A percentile compares a stretch with the other conserved stretches of the same genome.
These are phyloP conservation scores for Ustilago curta DNA, from an alignment of 1,284 basidiomycete species.

Conservation along the genomic window DNA sequence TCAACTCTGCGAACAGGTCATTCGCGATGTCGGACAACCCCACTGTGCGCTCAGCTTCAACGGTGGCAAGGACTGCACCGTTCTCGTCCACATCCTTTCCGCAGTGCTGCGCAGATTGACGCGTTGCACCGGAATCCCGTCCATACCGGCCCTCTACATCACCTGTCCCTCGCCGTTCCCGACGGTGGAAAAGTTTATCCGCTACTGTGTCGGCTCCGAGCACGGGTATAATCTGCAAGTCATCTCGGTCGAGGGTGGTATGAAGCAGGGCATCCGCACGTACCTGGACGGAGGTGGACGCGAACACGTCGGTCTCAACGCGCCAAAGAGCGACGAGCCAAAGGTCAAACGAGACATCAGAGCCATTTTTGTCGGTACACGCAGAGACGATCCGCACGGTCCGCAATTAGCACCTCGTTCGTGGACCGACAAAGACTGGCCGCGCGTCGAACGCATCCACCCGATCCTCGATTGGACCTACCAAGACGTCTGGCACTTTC, in stretches of 20 bases:
- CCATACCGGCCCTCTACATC: slow-evolving; percentile 86
- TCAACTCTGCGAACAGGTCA: slow-evolving; percentile 54
- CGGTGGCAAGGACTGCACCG: slow-evolving; percentile 95
- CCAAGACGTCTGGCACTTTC: slow-evolving; percentile 86
- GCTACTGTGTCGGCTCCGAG: slow-evolving; percentile 71
- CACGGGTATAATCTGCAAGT: slow-evolving; percentile 83
- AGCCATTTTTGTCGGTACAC: slow-evolving; percentile 89
- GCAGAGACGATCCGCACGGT: slow-evolving; percentile 90
- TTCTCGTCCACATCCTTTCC: slow-evolving; percentile 88
- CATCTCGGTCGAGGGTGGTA: slow-evolving; percentile 80
- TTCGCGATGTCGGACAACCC: slow-evolving; percentile 54
- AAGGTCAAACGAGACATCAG: slow-evolving; percentile 70
- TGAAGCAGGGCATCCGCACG: slow-evolving; percentile 81
- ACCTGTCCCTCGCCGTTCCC: slow-evolving; percentile 88
- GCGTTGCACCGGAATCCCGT: slow-evolving; percentile 65
- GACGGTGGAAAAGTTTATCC: slow-evolving; percentile 85
- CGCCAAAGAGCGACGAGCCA: too few relatives aligned
- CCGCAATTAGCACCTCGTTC: slow-evolving; percentile 37
- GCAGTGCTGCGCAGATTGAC: slow-evolving; percentile 75
- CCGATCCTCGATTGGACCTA: slow-evolving; percentile 97
- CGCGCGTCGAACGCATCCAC: slow-evolving; percentile 87
- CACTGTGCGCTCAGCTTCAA: slow-evolving; percentile 83
- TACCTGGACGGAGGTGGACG: slow-evolving; percentile 74
- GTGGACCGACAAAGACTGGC: slow-evolving; percentile 77
- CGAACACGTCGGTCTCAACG: slow-evolving; percentile 12